These are phyloP conservation scores for Pichia rugopelliculosa DNA, from an alignment of 805 yeast genomes.

Conservation along the genomic window DNA sequence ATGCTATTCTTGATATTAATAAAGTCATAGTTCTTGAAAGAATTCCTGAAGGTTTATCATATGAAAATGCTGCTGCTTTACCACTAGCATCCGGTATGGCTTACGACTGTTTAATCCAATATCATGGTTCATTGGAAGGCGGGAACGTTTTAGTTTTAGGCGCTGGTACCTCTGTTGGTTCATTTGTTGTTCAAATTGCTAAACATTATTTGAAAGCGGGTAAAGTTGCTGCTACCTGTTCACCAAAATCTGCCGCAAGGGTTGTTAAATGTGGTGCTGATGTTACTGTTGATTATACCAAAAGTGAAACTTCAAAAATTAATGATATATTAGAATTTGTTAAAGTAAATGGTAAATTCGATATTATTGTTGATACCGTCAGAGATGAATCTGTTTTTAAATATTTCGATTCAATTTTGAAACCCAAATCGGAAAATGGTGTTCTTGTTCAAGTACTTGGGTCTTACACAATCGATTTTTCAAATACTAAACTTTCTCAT, in stretches of 20 bases:
- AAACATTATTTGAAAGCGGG: conserved; percentile 39
- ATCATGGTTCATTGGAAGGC: conserved; percentile 19
- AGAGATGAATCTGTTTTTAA: conserved; percentile 44
- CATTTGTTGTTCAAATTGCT: conserved; percentile 47
- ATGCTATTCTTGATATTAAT: conserved; percentile 31
- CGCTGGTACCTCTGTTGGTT: conserved; percentile 66
- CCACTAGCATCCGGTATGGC: conserved; percentile 66
- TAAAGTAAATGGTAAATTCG: conserved; percentile 42
- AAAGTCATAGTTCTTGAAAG: conserved; percentile 21
- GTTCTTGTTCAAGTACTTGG: conserved; percentile 52
- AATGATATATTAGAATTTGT: conserved; percentile 30
- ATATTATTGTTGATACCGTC: conserved; percentile 56
- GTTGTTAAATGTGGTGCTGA: conserved; percentile 43
- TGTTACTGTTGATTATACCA: conserved; percentile 48
- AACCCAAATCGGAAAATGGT: conserved; percentile 39
- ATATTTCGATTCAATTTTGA: conserved; percentile 34
- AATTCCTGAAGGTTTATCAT: conserved; percentile 40
- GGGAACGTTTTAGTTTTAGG: conserved; percentile 58
- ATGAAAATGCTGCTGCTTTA: conserved; percentile 56
- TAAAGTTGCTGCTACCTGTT: conserved; percentile 45
- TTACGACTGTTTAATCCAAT: conserved; percentile 16
- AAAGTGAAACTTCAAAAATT: conserved; percentile 30
- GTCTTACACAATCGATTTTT: conserved; percentile 37
- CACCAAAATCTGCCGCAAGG: conserved; percentile 29
- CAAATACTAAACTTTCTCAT: conserved; percentile 17